Percentiles rank a stretch among this genome's conserved stretches.
These are phyloP conservation scores for Forsythia viridissima DNA, from an alignment of 257 asterid genomes.

Conservation along the genomic window DNA sequence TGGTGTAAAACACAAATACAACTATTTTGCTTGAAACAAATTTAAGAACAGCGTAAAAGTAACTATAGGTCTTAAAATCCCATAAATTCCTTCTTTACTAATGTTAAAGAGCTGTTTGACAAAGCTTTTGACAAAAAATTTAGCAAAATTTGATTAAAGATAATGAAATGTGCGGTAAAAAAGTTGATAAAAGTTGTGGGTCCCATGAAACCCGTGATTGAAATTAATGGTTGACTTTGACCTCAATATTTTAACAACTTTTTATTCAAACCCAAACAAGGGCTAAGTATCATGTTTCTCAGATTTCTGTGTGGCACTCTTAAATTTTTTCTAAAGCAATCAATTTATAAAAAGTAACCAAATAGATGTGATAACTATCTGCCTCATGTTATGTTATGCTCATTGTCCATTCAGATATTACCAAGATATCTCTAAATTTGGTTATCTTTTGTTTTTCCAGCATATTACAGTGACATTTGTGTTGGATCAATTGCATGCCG, in stretches of 20 bases:
- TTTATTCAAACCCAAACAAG: too few relatives aligned
- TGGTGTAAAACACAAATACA: neutral
- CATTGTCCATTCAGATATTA: neutral
- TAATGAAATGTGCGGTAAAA: too few relatives aligned
- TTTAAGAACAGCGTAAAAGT: neutral
- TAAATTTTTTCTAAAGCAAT: neutral
- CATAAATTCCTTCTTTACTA: neutral
- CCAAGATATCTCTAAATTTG: slow-evolving; percentile 13
- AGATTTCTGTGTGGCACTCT: neutral
- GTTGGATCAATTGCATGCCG: slow-evolving; percentile 96
- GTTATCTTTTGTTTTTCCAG: slow-evolving; percentile 41
- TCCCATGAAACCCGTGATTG: too few relatives aligned
- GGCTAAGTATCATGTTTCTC: neutral
- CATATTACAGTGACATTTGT: slow-evolving; percentile 90
- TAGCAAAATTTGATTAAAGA: too few relatives aligned
- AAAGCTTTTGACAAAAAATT: too few relatives aligned
- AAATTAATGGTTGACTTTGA: too few relatives aligned
- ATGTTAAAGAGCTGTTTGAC: neutral
- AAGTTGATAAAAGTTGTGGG: too few relatives aligned
- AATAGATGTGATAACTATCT: neutral
- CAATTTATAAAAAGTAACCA: neutral
- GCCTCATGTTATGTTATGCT: neutral
- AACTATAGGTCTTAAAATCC: neutral
- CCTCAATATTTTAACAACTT: too few relatives aligned
- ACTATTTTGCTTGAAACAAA: neutral